Evolutionary conservation across 352 stramenopile species (phyloP).

Genomic region (Phytophthora citricola): DNA sequence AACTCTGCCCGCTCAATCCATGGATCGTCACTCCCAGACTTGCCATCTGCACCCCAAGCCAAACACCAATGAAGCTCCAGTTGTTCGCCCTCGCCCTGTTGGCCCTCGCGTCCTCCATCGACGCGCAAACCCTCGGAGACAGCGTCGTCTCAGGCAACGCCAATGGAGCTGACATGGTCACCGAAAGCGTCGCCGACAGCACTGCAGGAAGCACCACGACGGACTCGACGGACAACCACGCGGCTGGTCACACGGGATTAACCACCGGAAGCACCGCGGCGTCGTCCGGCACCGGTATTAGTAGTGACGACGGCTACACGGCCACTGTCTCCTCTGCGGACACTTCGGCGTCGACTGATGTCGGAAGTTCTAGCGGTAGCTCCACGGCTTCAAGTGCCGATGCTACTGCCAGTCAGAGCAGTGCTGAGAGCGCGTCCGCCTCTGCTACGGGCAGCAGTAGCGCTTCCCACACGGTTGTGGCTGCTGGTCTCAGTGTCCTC

Average conservation of each 20-base stretch:
- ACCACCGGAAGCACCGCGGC: conserved; percentile 9
- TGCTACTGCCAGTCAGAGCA: conserved; percentile 5
- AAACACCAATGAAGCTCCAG: conserved; percentile 35
- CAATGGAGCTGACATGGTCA: conserved; percentile 26
- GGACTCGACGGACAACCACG: conserved; percentile 16
- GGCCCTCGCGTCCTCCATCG: conserved; percentile 21
- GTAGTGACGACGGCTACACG: conserved; percentile 28
- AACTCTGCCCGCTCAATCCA: conserved; percentile 2
- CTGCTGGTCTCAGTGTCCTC: conserved; percentile 30
- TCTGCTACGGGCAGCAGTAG: conserved; percentile 22
- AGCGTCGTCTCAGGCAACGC: conserved; percentile 45
- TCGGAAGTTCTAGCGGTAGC: conserved; percentile 5
- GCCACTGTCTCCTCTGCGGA: conserved; percentile 15
- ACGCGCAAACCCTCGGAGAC: conserved; percentile 46
- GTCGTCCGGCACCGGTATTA: conserved; percentile 1
- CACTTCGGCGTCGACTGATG: conserved; percentile 8
- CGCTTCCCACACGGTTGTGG: conserved; percentile 14
- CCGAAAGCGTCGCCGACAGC: conserved; percentile 27
- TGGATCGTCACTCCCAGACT: conserved; percentile 20
- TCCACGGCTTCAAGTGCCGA: neutral
- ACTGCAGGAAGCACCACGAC: conserved; percentile 11
- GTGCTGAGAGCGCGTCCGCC: conserved; percentile 19
- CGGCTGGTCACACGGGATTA: conserved; percentile 16
- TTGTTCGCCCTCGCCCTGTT: conserved; percentile 24
- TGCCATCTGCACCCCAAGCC: conserved; percentile 15